Evolutionary conservation across 192 early-diverging fungal genomes (phyloP).

Genomic region (Helicostylum pulchrum): DNA sequence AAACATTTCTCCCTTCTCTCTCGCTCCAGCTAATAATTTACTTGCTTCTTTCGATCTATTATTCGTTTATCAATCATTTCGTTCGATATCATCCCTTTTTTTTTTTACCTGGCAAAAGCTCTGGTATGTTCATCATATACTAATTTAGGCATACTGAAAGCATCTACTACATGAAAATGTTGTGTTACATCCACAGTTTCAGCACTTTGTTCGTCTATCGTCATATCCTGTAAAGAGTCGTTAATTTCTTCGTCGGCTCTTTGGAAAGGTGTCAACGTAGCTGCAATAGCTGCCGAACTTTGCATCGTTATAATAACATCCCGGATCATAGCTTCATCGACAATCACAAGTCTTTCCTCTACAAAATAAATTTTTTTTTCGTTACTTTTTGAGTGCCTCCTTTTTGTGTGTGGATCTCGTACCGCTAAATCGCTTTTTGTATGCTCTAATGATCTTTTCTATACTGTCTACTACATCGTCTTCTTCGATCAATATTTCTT

Average conservation of each 20-base stretch:
- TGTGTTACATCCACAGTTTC: conserved; percentile 51
- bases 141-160: conserved; percentile 71
- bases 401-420: conserved; percentile 3
- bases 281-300: conserved; percentile 31
- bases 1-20: conserved; percentile 63
- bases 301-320: conserved; percentile 51
- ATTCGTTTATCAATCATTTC: neutral
- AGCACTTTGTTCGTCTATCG: neutral
- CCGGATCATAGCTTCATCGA: conserved; percentile 43
- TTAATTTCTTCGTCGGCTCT: conserved; percentile 12
- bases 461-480: conserved; percentile 55
- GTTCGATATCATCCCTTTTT: neutral
- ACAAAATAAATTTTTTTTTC: neutral
- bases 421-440: conserved; percentile 69
- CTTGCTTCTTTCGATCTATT: conserved; percentile 27
- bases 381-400: no score
- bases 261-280: conserved; percentile 7
- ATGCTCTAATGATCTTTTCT: conserved; percentile 67
- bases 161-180: conserved; percentile 66
- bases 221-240: conserved; percentile 9
- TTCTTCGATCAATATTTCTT: conserved; percentile 49
- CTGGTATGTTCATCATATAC: conserved; percentile 63
- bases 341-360: conserved; percentile 28
- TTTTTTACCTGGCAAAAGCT: conserved; percentile 51
- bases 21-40: conserved; percentile 56